Evolutionary conservation across 192 early-diverging fungal genomes (phyloP), one percentile per base, ranked within the genome.

Genomic region (Entomortierella lignicola): DNA sequence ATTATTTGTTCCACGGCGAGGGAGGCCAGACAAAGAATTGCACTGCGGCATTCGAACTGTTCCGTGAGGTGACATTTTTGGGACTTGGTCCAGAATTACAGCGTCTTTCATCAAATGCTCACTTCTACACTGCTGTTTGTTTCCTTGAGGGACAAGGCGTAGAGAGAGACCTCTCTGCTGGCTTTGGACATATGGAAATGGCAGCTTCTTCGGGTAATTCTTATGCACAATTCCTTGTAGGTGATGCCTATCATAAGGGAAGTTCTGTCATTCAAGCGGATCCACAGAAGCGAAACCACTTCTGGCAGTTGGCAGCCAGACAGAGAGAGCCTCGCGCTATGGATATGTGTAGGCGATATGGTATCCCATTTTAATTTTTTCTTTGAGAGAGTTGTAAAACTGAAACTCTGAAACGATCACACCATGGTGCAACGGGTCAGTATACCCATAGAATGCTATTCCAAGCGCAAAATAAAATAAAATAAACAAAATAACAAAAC

Each of bases 131-230:
- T 4, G 72, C 72, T 2, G 72, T 75, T 31, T 75, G 72, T 31
- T 75, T 62, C 21, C 43, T 75, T 20, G 72, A 75, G 37, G 72
- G 72, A 4, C 65, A 75, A 6, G 72, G 72, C 5, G 60, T 68
- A 26, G 53, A 66, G 25, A 37, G 72, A 12, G 60, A 75, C 53
- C 65, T 67, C 44, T 29, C 37, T 0, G 55, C 65, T 6, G 66
- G 74, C 26, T 77, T 77, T 34, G 74, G 60, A 17, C 74, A 77
- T 43, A 77, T 77, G 74, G 74, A 77, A 43, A 59, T 77, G 55
- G 74, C 74, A n/a, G 74, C 74, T 23, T 58, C 66, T 17, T 58
- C 54, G 2, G 73, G 73, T 4, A 77, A 77, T 54, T 59, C 73
- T 32, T 77, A 69, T 39, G 73, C 73, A 4, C 73, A 77, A 44